Evolutionary conservation across 352 stramenopile genomes (phyloP), one percentile per base, ranked within the genome.

Genomic region (Pythium dissimile): DNA sequence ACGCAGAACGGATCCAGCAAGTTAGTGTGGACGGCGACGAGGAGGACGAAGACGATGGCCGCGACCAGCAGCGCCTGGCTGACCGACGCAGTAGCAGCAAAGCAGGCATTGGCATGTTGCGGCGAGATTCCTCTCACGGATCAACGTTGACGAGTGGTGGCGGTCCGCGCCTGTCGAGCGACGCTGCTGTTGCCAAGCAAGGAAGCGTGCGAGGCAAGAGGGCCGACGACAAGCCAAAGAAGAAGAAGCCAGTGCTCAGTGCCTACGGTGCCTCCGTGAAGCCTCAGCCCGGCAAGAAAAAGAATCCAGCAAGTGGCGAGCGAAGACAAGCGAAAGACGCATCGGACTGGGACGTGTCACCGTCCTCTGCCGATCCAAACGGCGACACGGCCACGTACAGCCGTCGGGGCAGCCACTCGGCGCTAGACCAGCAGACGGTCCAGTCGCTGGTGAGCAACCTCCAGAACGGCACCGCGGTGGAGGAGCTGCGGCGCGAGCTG

Each of bases 401-500:
- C n/a, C 50, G 44, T 52, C 53, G 64, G 54, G 67, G 64, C 21
- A 47, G 35, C 28, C 67, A 59, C 37, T 53, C 72, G 51, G 20
- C 27, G 16, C 44, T 89, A 71, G 77, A 89, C 48, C 64, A 73
- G 35, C 77, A 88, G 42, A 73, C 67, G 0, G 49, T 92, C 38
- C 81, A 92, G 65, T 66, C 68, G 45, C 70, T 92, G 1, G 68
- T 92, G 44, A 88, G 69, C 66, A 89, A 80, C 53, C 79, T 92
- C 38, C 74, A 89, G 66, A 73, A 86, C 35, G 82, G 82, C 39
- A 85, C 79, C 27, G 71, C 70, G 35, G 50, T 90, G 5, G 66
- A 85, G 0, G 80, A 91, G 44, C 55, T 89, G 18, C 45, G 78
- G n/a, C 62, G 70, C 26, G 80, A 93, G 64, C 70, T 93, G 20